Evolutionary conservation across 768 basidiomycete genomes (phyloP), one percentile per base, ranked within the genome.

Genomic region (Suillus paluster): DNA sequence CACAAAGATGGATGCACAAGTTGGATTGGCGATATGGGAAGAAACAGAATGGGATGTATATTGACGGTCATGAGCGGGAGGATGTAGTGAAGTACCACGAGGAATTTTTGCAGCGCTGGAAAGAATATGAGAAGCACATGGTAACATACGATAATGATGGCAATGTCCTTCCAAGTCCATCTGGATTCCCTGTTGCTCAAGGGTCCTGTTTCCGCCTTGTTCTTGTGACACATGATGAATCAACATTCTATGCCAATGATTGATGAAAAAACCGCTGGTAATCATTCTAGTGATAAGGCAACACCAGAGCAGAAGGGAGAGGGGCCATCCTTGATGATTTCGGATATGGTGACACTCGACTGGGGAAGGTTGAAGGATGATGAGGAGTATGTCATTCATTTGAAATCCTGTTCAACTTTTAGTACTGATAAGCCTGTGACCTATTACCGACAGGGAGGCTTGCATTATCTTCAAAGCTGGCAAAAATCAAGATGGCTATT

Each of bases 401-500:
- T n/a, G n/a, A n/a, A n/a, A n/a, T n/a, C n/a, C n/a, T n/a, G n/a
- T n/a, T n/a, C n/a, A n/a, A n/a, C n/a, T n/a, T n/a, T n/a, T n/a
- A n/a, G n/a, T n/a, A n/a, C n/a, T n/a, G n/a, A n/a, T n/a, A n/a
- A n/a, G n/a, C n/a, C n/a, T n/a, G n/a, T n/a, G n/a, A n/a, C n/a
- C n/a, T n/a, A n/a, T n/a, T n/a, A n/a, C n/a, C 21, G 44, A 44
- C n/a, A 1, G 7, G 1, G 1, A 44, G 44, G 34, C 69, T 2
- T 46, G 59, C 7, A 42, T 65, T 8, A 17, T 70, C 8, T 70
- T 73, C 57, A 50, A 60, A 23, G 50, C 65, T 2, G 72, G 72
- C 12, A 70, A 68, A 42, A 64, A 66, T 46, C 50, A 59, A 4
- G 72, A 74, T 36, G 72, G 70, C 8, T 72, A 72, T 33, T 73